Conservation (phyloP, 2,329 filamentous ascomycete genomes). For the Botrytis sinoallii region DNA sequence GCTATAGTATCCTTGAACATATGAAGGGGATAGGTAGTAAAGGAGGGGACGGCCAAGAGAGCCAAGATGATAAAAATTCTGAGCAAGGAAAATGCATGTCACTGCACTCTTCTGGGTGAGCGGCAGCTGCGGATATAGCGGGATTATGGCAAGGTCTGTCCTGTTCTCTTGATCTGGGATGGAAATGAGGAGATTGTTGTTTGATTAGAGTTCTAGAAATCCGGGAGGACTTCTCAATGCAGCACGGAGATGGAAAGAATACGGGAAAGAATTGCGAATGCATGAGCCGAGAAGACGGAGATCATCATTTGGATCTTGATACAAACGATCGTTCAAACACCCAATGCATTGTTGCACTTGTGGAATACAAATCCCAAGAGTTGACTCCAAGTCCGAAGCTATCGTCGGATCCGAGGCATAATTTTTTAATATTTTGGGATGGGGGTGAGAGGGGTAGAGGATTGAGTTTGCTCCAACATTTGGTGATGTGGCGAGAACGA, state of each 20-base stretch:
- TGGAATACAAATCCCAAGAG: not conserved
- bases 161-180: not conserved
- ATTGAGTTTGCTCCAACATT: not conserved
- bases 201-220: constrained; percentile 2
- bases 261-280: constrained; percentile 1
- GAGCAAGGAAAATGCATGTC: constrained; percentile 1
- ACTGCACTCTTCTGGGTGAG: not conserved
- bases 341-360: not conserved
- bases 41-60: not conserved
- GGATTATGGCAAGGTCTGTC: not conserved
- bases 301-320: constrained; percentile 10
- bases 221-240: constrained; percentile 2
- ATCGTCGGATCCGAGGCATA: not conserved
- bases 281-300: not conserved
- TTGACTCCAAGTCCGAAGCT: not conserved
- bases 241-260: constrained; percentile 4
- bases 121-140: not conserved
- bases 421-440: not conserved
- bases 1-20: not conserved
- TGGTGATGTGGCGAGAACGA: not conserved
- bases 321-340: not conserved
- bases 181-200: constrained; percentile 7
- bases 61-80: not conserved
- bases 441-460: not conserved
- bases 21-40: not conserved